phyloP scores from a whole-genome alignment of 2,329 filamentous ascomycete genomes.

The Geosmithia putterillii region DNA sequence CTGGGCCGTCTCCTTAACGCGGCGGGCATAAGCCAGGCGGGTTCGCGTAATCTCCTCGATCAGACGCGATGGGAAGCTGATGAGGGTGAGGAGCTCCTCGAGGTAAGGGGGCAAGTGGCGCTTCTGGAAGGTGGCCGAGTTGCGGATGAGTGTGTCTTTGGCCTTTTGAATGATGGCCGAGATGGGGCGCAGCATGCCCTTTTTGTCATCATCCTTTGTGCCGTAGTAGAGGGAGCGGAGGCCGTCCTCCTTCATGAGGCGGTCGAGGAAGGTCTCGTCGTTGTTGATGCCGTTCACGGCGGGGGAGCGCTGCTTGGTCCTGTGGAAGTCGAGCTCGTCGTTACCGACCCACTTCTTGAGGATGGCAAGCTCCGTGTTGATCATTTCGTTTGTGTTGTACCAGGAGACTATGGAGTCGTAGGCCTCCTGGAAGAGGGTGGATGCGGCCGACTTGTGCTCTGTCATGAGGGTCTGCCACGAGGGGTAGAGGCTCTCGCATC shows the following conservation, averaged over 20 bases:
- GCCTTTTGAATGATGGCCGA: slow-evolving; percentile 84
- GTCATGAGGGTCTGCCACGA: slow-evolving; percentile 62
- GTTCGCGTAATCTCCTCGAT: slow-evolving; percentile 95
- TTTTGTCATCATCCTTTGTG: slow-evolving; percentile 28
- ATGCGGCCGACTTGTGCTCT: slow-evolving; percentile 66
- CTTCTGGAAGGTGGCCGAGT: slow-evolving; percentile 72
- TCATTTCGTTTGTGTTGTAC: slow-evolving; percentile 94
- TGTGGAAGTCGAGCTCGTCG: slow-evolving; percentile 81
- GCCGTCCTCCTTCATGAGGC: slow-evolving; percentile 90
- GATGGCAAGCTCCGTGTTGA: slow-evolving; percentile 87
- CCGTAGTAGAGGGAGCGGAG: slow-evolving; percentile 84
- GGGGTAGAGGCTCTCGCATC: slow-evolving; percentile 74
- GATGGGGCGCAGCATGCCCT: slow-evolving; percentile 76
- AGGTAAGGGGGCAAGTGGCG: slow-evolving; percentile 92
- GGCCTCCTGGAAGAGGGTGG: slow-evolving; percentile 65
- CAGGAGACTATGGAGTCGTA: slow-evolving; percentile 86
- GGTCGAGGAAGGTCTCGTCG: slow-evolving; percentile 91
- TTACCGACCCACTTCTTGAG: slow-evolving; percentile 96
- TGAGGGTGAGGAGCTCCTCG: slow-evolving; percentile 86
- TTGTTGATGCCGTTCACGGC: slow-evolving; percentile 52
- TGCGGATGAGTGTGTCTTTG: slow-evolving; percentile 80
- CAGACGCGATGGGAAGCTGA: slow-evolving; percentile 91
- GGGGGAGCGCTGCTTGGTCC: slow-evolving; percentile 56
- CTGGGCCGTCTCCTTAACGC: slow-evolving; percentile 89
- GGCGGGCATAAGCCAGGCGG: slow-evolving; percentile 79